phyloP scores from a whole-genome alignment of 768 basidiomycete species.

The Sporobolomyces roseus region DNA sequence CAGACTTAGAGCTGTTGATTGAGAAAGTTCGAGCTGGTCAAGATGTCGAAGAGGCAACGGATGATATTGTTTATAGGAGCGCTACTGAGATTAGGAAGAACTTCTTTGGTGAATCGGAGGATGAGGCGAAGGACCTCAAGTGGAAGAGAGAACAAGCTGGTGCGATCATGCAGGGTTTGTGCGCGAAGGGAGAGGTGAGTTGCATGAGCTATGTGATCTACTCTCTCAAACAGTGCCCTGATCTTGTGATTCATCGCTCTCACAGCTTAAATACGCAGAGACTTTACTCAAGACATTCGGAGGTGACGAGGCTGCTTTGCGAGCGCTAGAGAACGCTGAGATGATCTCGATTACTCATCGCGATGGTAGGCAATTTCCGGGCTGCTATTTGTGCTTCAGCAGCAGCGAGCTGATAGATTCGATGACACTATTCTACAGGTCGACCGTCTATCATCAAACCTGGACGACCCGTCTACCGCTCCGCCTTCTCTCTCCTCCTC shows the following conservation, averaged over 20 bases:
- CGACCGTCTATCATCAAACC: slow-evolving; percentile 78
- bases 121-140: slow-evolving; percentile 73
- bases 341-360: slow-evolving; percentile 72
- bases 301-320: slow-evolving; percentile 76
- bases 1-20: slow-evolving; percentile 65
- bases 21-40: slow-evolving; percentile 41
- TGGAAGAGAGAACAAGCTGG: slow-evolving; percentile 90
- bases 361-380: too few relatives aligned
- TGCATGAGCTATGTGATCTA: too few relatives aligned
- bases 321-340: slow-evolving; percentile 79
- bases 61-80: slow-evolving; percentile 73
- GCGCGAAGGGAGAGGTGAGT: slow-evolving; percentile 57
- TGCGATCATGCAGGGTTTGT: slow-evolving; percentile 69
- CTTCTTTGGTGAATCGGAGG: slow-evolving; percentile 85
- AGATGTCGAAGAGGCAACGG: slow-evolving; percentile 41
- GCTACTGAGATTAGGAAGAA: slow-evolving; percentile 81
- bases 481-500: slow-evolving; percentile 76
- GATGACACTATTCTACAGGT: too few relatives aligned
- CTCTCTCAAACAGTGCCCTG: too few relatives aligned
- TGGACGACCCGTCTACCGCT: slow-evolving; percentile 83
- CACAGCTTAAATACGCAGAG: slow-evolving; percentile 81
- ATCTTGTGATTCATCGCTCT: too few relatives aligned
- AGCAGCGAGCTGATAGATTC: too few relatives aligned
- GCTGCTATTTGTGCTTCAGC: too few relatives aligned
- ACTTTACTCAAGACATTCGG: slow-evolving; percentile 81